phyloP scores from a whole-genome alignment of 352 stramenopile genomes.

The Plasmopara viticola region DNA sequence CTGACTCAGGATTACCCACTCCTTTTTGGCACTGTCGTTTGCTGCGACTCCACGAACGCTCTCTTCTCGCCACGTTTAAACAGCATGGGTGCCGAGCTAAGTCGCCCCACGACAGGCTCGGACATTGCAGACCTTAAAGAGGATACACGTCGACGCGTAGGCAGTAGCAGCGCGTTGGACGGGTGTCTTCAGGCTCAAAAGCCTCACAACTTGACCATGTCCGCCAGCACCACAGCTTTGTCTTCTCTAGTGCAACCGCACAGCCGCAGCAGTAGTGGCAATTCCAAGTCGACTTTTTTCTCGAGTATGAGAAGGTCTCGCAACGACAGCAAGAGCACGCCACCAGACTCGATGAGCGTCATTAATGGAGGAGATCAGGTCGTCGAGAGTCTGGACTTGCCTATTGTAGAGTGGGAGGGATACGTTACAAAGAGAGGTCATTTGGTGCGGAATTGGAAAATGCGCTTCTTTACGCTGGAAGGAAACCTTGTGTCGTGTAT shows the following conservation, averaged over 20 bases:
- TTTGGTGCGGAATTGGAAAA: constrained; percentile 86
- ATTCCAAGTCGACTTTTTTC: constrained; percentile 40
- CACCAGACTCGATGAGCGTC: constrained; percentile 13
- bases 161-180: constrained; percentile 60
- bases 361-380: constrained; percentile 37
- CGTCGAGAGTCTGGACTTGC: constrained; percentile 78
- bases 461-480: constrained; percentile 83
- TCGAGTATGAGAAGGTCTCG: constrained; percentile 43
- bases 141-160: constrained; percentile 53
- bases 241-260: constrained; percentile 30
- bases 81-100: constrained; percentile 65
- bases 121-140: constrained; percentile 28
- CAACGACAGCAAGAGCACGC: constrained; percentile 31
- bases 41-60: constrained; percentile 13
- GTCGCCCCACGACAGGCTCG: constrained; percentile 26
- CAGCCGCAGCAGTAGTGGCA: constrained; percentile 38
- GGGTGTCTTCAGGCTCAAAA: constrained; percentile 15
- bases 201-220: constrained; percentile 33
- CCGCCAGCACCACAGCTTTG: constrained; percentile 51
- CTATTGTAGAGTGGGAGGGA: constrained; percentile 85
- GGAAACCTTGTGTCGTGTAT: constrained; percentile 80
- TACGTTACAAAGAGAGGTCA: constrained; percentile 88
- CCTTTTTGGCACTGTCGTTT: constrained; percentile 19
- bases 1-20: constrained; percentile 11
- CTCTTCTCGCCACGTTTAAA: constrained; percentile 2